These are phyloP conservation scores for Russula sp. DNA, from an alignment of 768 basidiomycete genomes.

Conservation along the genomic window DNA sequence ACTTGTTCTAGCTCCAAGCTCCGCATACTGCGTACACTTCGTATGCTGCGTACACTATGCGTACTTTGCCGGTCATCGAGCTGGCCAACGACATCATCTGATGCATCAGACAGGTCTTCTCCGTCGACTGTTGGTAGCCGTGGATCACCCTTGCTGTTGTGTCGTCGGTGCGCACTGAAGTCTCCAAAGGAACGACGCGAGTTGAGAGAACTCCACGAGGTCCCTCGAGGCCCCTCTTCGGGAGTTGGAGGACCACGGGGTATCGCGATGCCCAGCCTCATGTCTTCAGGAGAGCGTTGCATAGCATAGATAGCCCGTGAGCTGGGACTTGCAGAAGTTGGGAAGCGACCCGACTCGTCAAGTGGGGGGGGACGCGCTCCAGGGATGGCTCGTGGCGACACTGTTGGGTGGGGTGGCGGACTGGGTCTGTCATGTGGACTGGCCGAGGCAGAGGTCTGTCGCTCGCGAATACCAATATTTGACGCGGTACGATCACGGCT, in stretches of 20 bases:
- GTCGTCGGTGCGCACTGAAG: slow-evolving; percentile 9
- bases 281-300: slow-evolving; percentile 22
- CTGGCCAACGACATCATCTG: slow-evolving; percentile 15
- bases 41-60: slow-evolving; percentile 10
- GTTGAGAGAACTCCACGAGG: slow-evolving; percentile 15
- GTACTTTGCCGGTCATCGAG: slow-evolving; percentile 17
- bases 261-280: slow-evolving; percentile 20
- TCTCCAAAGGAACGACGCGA: slow-evolving; percentile 19
- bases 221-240: slow-evolving; percentile 15
- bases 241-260: slow-evolving; percentile 13
- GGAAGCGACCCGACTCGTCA: slow-evolving; percentile 17
- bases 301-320: slow-evolving; percentile 8
- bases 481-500: slow-evolving; percentile 12
- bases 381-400: slow-evolving; percentile 11
- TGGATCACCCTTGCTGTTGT: slow-evolving; percentile 14
- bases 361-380: slow-evolving; percentile 13
- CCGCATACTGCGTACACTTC: slow-evolving; percentile 15
- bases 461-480: slow-evolving; percentile 7
- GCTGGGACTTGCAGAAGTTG: slow-evolving; percentile 18
- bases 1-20: slow-evolving; percentile 23
- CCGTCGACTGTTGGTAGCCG: slow-evolving; percentile 6
- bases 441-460: slow-evolving; percentile 17
- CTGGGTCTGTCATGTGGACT: slow-evolving; percentile 19
- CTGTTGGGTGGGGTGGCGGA: slow-evolving; percentile 2
- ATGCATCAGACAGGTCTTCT: slow-evolving; percentile 15